Evolutionary conservation across 1,139 yeast species (phyloP).

Genomic region (Ogataea hybrid): DNA sequence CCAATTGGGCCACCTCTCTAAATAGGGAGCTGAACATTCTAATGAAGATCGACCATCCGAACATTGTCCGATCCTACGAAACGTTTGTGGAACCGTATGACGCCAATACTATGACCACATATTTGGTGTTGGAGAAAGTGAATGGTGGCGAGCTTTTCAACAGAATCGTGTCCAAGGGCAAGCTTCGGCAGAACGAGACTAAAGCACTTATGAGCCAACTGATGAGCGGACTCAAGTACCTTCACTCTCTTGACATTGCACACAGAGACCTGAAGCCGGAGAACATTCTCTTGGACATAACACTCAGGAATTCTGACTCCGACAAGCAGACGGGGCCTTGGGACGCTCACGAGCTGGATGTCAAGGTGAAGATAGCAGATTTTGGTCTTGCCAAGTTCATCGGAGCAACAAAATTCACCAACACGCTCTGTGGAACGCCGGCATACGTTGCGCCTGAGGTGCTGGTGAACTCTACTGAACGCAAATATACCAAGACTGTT

Average conservation of each 20-base stretch:
- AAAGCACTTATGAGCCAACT: slow-evolving; percentile 59
- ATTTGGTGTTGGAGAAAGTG: slow-evolving; percentile 67
- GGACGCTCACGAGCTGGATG: slow-evolving; percentile 63
- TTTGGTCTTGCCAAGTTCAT: slow-evolving; percentile 79
- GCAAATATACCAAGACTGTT: slow-evolving; percentile 67
- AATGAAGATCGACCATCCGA: slow-evolving; percentile 65
- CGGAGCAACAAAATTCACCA: slow-evolving; percentile 73
- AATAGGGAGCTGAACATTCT: slow-evolving; percentile 68
- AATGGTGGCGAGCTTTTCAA: slow-evolving; percentile 76
- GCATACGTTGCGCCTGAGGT: slow-evolving; percentile 86
- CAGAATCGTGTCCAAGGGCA: slow-evolving; percentile 62
- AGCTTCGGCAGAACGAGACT: slow-evolving; percentile 59
- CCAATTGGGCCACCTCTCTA: slow-evolving; percentile 41
- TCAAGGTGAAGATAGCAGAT: slow-evolving; percentile 74
- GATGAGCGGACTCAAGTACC: slow-evolving; percentile 57
- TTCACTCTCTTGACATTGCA: slow-evolving; percentile 63
- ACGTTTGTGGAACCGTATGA: slow-evolving; percentile 69
- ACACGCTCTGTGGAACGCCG: slow-evolving; percentile 80
- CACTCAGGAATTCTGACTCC: slow-evolving; percentile 38
- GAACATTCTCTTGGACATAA: slow-evolving; percentile 63
- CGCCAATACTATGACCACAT: slow-evolving; percentile 54
- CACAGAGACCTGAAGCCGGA: slow-evolving; percentile 83
- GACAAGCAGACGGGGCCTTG: slow-evolving; percentile 61
- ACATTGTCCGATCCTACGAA: slow-evolving; percentile 65
- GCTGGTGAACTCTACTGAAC: slow-evolving; percentile 40